Conservation (phyloP, 176 grass and related monocot species). For the bread wheat (Triticum aestivum) region IWGSC_CS_RefSeq_v2.1 NC_057798.1:494712367-494712866, state of each 20-base stretch:
- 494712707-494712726: neutral
- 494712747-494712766: neutral
- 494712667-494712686: neutral
- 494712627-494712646: neutral
- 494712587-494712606: slow-evolving; percentile 27
- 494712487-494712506: neutral
- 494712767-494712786: neutral
- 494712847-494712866: slow-evolving; percentile 35
- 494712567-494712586: neutral
- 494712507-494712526: neutral
- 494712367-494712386: slow-evolving; percentile 1
- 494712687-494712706: neutral
- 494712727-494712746: neutral
- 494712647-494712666: too few relatives aligned
- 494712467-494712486: neutral
- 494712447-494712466: neutral
- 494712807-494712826: neutral
- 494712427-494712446: neutral
- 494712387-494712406: neutral
- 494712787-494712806: neutral
- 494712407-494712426: neutral
- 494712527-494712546: neutral
- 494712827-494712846: neutral
- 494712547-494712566: neutral
- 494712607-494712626: neutral